Base-by-base conservation (phyloP, 768 basidiomycete species). In the Kwoniella botswanensis region DNA sequence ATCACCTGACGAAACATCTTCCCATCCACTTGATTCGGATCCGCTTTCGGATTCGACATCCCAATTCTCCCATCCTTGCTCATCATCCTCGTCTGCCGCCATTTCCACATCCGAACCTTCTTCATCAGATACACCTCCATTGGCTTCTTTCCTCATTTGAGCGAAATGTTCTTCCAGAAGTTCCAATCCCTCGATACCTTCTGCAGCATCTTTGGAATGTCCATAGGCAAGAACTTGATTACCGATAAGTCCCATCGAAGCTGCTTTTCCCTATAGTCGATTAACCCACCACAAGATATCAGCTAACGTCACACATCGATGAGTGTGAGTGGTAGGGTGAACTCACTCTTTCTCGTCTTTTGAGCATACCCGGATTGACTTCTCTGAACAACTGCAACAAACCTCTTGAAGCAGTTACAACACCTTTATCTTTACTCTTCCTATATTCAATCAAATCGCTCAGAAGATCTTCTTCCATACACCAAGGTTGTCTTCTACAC, bases 351-450 rank as follows among this genome's bases (percentile, higher is more conserved):
- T 98, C 96, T 68, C 93, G 86, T 72, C 89, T 87, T 84, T 93
- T 96, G 76, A 99, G 86, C 88, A 98, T 88, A 7, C 89, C 90
- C 1, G 97, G 97, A 82, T 98, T 97, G 69, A 96, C 92, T 77
- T 98, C 95, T n/a, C 97, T 87, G 85, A 92, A 99, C 17, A 98
- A 85, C 80, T 92, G 92, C 63, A 98, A 84, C 58, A 99, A 81
- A 15, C 94, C 92, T 29, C 97, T 87, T 2, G 93, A 90, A 56
- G 92, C 94, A n/a, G 92, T 89, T 7, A 91, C 90, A 54, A 97
- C 94, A 0, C 91, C 88, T 85, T 98, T 98, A 84, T 98, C 97
- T 76, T 90, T 89, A 77, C 93, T 95, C 86, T 97, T 98, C 80
- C 90, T 87, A 83, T 99, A 99, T 84, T 94, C 95, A 63, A 98